Percentiles rank a stretch among this genome's conserved stretches.
Conservation (phyloP, 1,284 basidiomycete species). For the Amylostereum areolatum region DNA sequence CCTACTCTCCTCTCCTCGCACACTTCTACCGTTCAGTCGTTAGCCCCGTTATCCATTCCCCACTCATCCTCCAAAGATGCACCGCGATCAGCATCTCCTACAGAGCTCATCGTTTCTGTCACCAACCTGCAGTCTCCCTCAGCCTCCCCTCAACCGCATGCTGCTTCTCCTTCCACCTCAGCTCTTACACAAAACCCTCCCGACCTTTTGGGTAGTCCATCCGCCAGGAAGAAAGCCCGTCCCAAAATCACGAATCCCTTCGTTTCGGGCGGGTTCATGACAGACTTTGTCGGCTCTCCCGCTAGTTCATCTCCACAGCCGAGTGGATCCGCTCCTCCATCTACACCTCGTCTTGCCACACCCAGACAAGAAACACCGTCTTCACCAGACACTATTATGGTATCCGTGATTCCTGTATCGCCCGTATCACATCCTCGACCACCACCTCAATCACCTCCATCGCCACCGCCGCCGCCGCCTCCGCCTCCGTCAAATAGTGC, state of each 20-base stretch:
- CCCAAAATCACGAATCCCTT: conserved; percentile 34
- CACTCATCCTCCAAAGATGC: no score
- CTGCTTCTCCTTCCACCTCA: not conserved
- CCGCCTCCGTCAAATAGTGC: not conserved
- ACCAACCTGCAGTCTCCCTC: conserved; percentile 28
- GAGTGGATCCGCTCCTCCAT: no score
- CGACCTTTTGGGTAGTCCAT: not conserved
- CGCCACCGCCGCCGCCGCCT: not conserved
- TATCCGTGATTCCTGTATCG: no score
- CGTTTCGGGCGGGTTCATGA: conserved; percentile 45
- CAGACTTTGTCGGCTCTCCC: conserved; percentile 33
- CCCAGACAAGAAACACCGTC: no score
- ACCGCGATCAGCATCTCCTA: no score
- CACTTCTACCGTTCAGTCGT: no score
- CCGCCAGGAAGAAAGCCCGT: conserved; percentile 9
- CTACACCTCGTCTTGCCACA: no score
- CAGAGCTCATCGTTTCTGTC: no score
- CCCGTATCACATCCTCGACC: not conserved
- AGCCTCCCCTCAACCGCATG: conserved; percentile 9
- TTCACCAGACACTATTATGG: no score
- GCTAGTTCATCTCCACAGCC: conserved; percentile 15
- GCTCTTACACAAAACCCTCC: not conserved
- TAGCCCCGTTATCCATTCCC: no score
- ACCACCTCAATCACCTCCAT: not conserved
- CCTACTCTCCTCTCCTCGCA: no score